Evolutionary conservation across 768 basidiomycete species (phyloP).

Genomic region (Mycena vitilis): DNA sequence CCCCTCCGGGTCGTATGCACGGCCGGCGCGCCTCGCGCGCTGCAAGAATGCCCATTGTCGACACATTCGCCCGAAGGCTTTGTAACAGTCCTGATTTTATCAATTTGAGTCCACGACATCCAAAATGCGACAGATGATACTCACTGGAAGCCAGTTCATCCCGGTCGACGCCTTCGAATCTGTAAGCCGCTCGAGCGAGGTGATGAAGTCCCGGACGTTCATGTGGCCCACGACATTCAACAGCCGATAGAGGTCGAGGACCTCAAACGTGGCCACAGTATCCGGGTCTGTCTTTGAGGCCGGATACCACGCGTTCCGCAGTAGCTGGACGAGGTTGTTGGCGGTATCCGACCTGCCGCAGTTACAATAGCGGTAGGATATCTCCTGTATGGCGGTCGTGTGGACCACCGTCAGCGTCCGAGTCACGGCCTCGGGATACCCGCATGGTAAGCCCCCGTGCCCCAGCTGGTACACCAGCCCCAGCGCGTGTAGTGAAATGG

Average conservation of each 20-base stretch:
- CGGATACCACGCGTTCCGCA: slow-evolving; percentile 22
- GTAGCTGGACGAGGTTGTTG: slow-evolving; percentile 14
- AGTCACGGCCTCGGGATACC: not conserved
- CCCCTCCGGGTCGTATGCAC: slow-evolving; percentile 20
- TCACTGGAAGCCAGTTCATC: slow-evolving; percentile 12
- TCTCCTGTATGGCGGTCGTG: slow-evolving; percentile 19
- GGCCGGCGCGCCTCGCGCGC: slow-evolving; percentile 13
- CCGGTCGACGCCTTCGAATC: not conserved
- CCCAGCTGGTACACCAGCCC: slow-evolving; percentile 35
- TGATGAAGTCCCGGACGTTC: slow-evolving; percentile 23
- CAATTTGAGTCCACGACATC: not conserved
- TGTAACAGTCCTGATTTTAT: slow-evolving; percentile 18
- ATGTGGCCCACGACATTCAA: slow-evolving; percentile 30
- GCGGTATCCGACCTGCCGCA: slow-evolving; percentile 15
- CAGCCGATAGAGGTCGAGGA: slow-evolving; percentile 25
- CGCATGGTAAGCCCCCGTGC: slow-evolving; percentile 26
- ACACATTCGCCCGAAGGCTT: slow-evolving; percentile 9
- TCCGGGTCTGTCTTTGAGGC: slow-evolving; percentile 31
- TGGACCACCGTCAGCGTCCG: slow-evolving; percentile 29
- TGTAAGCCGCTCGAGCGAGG: slow-evolving; percentile 7
- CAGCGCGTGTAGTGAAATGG: not conserved
- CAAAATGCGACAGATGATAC: not conserved
- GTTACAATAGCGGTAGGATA: slow-evolving; percentile 23
- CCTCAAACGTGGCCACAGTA: slow-evolving; percentile 24
- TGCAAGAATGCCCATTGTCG: slow-evolving; percentile 8